phyloP scores from a whole-genome alignment of 345 rosid species.

The Theobroma cacao region DNA sequence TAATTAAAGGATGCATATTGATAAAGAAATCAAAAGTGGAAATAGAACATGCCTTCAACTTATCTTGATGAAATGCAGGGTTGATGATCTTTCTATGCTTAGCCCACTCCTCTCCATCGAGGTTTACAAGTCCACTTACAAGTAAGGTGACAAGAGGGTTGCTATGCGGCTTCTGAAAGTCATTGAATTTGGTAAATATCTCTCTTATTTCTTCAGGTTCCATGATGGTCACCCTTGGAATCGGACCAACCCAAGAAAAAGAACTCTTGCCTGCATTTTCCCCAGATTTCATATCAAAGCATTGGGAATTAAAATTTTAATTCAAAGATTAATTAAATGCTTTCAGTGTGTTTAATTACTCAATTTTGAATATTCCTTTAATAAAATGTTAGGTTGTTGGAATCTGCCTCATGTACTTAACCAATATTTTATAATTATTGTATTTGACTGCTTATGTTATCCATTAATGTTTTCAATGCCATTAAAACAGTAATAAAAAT shows the following conservation, averaged over 20 bases:
- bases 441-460: too few relatives aligned
- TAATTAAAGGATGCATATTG: not conserved
- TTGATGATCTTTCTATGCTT: constrained; percentile 45
- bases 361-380: too few relatives aligned
- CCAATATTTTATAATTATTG: too few relatives aligned
- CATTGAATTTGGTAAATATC: constrained; percentile 28
- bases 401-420: too few relatives aligned
- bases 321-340: too few relatives aligned
- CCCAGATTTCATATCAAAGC: not conserved
- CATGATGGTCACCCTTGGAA: constrained; percentile 37
- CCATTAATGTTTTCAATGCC: too few relatives aligned
- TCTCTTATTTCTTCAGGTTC: constrained; percentile 40
- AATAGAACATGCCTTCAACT: constrained; percentile 35
- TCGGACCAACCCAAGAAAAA: constrained; percentile 42
- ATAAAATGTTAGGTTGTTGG: too few relatives aligned
- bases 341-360: too few relatives aligned
- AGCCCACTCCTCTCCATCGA: constrained; percentile 51
- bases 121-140: constrained; percentile 35
- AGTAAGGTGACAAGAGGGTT: constrained; percentile 29
- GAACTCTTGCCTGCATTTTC: constrained; percentile 33
- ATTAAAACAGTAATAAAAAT: too few relatives aligned
- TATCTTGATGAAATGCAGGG: constrained; percentile 48
- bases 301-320: not conserved
- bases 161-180: constrained; percentile 31
- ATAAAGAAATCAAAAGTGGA: not conserved